phyloP scores from a whole-genome alignment of 805 yeast genomes.

The Priceomyces castillae region DNA sequence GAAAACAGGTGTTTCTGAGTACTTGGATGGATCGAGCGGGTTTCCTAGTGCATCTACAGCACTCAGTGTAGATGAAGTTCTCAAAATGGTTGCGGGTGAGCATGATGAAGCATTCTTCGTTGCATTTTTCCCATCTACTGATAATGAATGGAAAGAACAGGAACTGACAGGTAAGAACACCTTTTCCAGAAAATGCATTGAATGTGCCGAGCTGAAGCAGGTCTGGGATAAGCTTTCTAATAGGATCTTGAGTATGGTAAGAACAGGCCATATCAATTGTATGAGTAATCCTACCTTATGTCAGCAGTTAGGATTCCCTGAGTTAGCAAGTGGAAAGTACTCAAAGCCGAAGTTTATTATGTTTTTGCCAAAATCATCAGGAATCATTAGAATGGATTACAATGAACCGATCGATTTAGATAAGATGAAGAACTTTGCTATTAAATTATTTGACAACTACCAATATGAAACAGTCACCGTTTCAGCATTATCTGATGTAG shows the following conservation, averaged over 20 bases:
- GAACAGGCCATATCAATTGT: conserved; percentile 62
- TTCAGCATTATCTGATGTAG: conserved; percentile 27
- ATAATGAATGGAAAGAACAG: conserved; percentile 34
- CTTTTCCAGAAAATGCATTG: conserved; percentile 41
- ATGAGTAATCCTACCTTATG: conserved; percentile 50
- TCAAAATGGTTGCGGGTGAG: conserved; percentile 52
- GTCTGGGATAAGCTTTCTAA: conserved; percentile 60
- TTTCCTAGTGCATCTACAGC: conserved; percentile 41
- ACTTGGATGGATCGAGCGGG: conserved; percentile 35
- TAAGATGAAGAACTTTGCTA: conserved; percentile 42
- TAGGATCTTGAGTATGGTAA: conserved; percentile 36
- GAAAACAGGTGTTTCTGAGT: conserved; percentile 50
- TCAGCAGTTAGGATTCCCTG: conserved; percentile 44
- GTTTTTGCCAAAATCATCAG: conserved; percentile 50
- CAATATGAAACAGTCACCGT: conserved; percentile 34
- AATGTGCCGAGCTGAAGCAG: conserved; percentile 50
- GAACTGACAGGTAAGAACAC: conserved; percentile 31
- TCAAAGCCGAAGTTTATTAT: conserved; percentile 43
- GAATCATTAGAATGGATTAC: conserved; percentile 50
- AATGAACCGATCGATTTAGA: conserved; percentile 31
- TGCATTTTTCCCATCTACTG: conserved; percentile 63
- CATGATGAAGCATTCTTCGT: conserved; percentile 50
- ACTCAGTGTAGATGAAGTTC: conserved; percentile 41
- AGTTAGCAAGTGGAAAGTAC: conserved; percentile 20
- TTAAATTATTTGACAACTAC: conserved; percentile 46